These are phyloP conservation scores for Pezicula neosporulosa DNA, from an alignment of 2,329 filamentous ascomycete species.

Conservation along the genomic window DNA sequence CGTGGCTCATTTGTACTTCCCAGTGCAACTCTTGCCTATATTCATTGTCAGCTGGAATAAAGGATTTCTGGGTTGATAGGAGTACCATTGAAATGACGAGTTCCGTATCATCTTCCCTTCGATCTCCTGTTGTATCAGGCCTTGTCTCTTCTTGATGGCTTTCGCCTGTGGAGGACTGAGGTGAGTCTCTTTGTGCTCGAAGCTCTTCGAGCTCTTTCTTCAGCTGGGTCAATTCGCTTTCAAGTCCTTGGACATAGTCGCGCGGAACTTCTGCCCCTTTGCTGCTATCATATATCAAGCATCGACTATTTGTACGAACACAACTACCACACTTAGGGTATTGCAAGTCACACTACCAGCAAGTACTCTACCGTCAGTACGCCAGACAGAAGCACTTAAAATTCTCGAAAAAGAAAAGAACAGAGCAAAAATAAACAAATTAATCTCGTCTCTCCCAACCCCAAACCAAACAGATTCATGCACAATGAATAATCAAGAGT, in stretches of 20 bases:
- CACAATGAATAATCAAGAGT: too few relatives aligned
- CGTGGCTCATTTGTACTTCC: conserved; percentile 22
- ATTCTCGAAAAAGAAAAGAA: too few relatives aligned
- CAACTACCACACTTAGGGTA: conserved; percentile 23
- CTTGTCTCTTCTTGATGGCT: neutral
- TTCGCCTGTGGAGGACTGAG: neutral
- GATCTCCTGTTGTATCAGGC: neutral
- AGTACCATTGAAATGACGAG: neutral
- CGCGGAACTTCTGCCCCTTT: conserved; percentile 24
- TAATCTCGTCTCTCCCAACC: too few relatives aligned
- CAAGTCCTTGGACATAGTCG: conserved; percentile 20
- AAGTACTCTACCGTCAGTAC: neutral
- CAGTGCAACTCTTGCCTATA: conserved; percentile 16
- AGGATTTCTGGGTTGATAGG: neutral
- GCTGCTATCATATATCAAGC: conserved; percentile 20
- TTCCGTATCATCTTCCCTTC: neutral
- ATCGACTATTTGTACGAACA: conserved; percentile 11
- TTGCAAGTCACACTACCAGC: conserved; percentile 19
- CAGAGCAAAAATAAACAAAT: too few relatives aligned
- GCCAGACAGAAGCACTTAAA: too few relatives aligned
- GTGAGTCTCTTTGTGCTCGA: conserved; percentile 1
- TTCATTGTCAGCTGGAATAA: neutral
- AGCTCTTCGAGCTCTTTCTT: conserved; percentile 14
- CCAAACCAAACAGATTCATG: too few relatives aligned
- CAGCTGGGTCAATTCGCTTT: conserved; percentile 14